Evolutionary conservation across 345 rosid genomes (phyloP).

Genomic region (Jatropha curcas): DNA sequence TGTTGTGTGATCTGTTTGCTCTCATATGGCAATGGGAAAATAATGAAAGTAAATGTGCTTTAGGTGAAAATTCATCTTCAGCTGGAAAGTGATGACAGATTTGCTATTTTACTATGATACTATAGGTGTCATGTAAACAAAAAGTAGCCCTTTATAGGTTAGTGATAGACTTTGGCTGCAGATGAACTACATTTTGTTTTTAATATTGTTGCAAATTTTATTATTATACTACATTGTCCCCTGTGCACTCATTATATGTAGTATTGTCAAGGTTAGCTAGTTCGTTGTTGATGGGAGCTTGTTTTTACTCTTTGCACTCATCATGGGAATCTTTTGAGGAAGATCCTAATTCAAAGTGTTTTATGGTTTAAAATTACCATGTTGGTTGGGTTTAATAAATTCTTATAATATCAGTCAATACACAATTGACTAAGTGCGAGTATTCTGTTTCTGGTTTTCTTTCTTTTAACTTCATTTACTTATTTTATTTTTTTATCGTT

Average conservation of each 20-base stretch:
- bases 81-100: not conserved
- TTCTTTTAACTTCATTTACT: too few species aligned
- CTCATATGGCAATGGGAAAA: not conserved
- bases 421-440: not conserved
- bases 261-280: too few species aligned
- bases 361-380: not conserved
- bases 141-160: not conserved
- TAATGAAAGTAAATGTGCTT: not conserved
- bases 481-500: too few species aligned
- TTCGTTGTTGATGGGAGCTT: too few species aligned
- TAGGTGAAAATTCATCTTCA: not conserved
- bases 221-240: not conserved
- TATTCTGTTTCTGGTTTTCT: not conserved
- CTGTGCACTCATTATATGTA: too few species aligned
- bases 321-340: too few species aligned
- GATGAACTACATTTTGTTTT: not conserved
- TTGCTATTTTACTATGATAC: not conserved
- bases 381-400: not conserved
- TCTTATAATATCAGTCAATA: not conserved
- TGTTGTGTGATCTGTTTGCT: too few species aligned
- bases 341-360: too few species aligned
- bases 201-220: not conserved
- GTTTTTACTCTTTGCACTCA: too few species aligned
- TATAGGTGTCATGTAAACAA: not conserved
- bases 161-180: not conserved